A percentile compares a stretch with the other conserved stretches of the same genome.
Conservation (phyloP, 2,329 filamentous ascomycete genomes). For the Chaetomium sp. region DNA sequence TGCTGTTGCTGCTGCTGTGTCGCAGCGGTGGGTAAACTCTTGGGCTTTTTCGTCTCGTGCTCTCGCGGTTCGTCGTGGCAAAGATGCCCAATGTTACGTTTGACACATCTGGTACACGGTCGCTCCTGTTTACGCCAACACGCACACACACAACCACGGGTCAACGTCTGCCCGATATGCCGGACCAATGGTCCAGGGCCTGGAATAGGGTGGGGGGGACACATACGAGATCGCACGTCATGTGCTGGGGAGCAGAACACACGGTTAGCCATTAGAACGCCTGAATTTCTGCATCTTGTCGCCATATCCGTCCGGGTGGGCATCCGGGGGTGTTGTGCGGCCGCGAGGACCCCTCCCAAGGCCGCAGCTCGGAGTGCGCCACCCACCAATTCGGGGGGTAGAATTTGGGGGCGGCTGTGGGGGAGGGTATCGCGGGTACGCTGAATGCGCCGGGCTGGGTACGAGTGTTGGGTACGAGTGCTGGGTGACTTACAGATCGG, state of each 20-base stretch:
- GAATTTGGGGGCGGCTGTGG: neutral
- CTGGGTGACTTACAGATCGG: constrained; percentile 68
- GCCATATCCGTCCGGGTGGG: constrained; percentile 15
- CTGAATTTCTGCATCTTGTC: constrained; percentile 18
- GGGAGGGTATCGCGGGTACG: constrained; percentile 16
- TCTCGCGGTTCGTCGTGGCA: constrained; percentile 98
- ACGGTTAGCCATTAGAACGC: constrained; percentile 38
- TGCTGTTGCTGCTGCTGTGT: no score
- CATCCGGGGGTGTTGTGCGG: constrained; percentile 7
- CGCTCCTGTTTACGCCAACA: constrained; percentile 59
- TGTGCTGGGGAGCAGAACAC: constrained; percentile 56
- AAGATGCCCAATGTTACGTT: constrained; percentile 95
- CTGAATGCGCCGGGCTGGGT: constrained; percentile 12
- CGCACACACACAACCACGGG: constrained; percentile 7
- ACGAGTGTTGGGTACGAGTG: constrained; percentile 14
- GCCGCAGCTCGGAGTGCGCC: constrained; percentile 8
- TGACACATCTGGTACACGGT: constrained; percentile 95
- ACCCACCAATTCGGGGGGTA: neutral
- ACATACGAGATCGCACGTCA: constrained; percentile 88
- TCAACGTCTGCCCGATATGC: constrained; percentile 29
- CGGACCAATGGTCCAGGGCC: constrained; percentile 13
- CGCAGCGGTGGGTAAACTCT: constrained; percentile 49
- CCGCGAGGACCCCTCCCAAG: constrained; percentile 14
- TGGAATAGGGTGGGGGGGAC: constrained; percentile 22
- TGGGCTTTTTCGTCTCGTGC: constrained; percentile 69